Evolutionary conservation across 2,329 filamentous ascomycete genomes (phyloP), one percentile per base, ranked within the genome.

Genomic region (Graphilbum sp.): DNA sequence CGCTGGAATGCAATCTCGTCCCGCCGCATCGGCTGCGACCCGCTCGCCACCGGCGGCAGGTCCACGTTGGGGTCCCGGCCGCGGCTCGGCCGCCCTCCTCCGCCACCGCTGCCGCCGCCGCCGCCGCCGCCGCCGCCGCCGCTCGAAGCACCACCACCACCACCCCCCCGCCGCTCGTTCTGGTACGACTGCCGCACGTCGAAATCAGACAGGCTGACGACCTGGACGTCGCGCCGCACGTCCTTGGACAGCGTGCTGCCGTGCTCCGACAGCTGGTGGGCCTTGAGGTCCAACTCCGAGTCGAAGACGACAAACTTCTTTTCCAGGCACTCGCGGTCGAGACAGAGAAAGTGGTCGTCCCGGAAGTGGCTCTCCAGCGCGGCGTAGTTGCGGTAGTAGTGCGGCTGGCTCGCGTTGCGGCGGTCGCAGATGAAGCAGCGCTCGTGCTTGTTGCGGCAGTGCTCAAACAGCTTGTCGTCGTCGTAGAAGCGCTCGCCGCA

Each of bases 251-350:
- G 56, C 0, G 78, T 73, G 47, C 77, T 75, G 0, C 78, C 84
- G 53, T 98, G 90, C 38, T 78, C 72, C 48, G 81, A 79, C 10
- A 98, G 60, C 54, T 93, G 84, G 58, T 98, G 90, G 3, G 81
- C 90, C 55, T 96, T 93, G 34, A 98, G 62, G 51, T 98, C 90
- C 66, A 98, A 77, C 51, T 95, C 84, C 0, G 86, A 87, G 39
- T 85, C 84, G 49, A 98, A 98, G 1, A 96, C 90, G 23, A 96
- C 81, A 53, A 96, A 95, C 54, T 95, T 96, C 70, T 94, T 94
- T 49, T 96, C 90, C 52, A 90, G 55, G 51, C 90, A 98, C 52
- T 94, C 87, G 38, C 71, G 67, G 49, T 98, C 86, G 7, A 72
- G 57, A 52, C 90, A 98, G 1, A 87, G 62, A 52, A 78, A 94